Conservation (phyloP, 2,329 filamentous ascomycete genomes). For the Phialemonium atrogriseum region DNA sequence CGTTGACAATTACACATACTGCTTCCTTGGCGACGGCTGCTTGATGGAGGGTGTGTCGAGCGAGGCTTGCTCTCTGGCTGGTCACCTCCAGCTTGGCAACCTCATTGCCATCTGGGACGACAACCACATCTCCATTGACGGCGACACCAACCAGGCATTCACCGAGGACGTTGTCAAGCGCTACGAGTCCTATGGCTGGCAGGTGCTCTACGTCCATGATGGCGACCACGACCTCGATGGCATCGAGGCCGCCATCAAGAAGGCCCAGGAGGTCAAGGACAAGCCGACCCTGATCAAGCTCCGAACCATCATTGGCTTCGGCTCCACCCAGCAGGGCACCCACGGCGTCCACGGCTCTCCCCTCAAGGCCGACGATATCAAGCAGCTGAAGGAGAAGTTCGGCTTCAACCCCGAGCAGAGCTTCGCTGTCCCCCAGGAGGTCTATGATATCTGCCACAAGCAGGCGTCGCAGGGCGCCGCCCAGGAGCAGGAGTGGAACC, state of each 20-base stretch:
- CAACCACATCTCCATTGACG: slow-evolving; percentile 95
- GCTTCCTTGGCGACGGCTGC: slow-evolving; percentile 96
- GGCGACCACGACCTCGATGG: slow-evolving; percentile 81
- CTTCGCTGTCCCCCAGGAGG: slow-evolving; percentile 89
- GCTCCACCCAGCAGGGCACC: slow-evolving; percentile 87
- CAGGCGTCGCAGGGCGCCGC: slow-evolving; percentile 79
- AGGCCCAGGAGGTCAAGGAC: slow-evolving; percentile 80
- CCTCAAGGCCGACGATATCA: slow-evolving; percentile 88
- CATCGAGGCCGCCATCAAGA: slow-evolving; percentile 82
- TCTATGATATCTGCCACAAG: slow-evolving; percentile 86
- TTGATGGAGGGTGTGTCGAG: slow-evolving; percentile 96
- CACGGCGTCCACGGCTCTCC: slow-evolving; percentile 94
- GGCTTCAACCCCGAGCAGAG: slow-evolving; percentile 92
- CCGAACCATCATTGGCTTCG: slow-evolving; percentile 94
- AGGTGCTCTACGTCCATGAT: slow-evolving; percentile 73
- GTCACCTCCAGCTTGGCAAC: slow-evolving; percentile 96
- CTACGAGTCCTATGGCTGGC: slow-evolving; percentile 97
- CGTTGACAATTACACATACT: slow-evolving; percentile 94
- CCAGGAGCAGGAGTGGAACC: slow-evolving; percentile 89
- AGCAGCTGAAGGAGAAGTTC: slow-evolving; percentile 89
- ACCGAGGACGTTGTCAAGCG: slow-evolving; percentile 93
- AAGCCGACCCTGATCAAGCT: slow-evolving; percentile 97
- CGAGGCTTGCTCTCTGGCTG: slow-evolving; percentile 86
- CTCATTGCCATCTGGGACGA: slow-evolving; percentile 96
- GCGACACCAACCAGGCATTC: slow-evolving; percentile 92